phyloP scores from a whole-genome alignment of 2,329 filamentous ascomycete genomes.

The Huntiella omanensis region DNA sequence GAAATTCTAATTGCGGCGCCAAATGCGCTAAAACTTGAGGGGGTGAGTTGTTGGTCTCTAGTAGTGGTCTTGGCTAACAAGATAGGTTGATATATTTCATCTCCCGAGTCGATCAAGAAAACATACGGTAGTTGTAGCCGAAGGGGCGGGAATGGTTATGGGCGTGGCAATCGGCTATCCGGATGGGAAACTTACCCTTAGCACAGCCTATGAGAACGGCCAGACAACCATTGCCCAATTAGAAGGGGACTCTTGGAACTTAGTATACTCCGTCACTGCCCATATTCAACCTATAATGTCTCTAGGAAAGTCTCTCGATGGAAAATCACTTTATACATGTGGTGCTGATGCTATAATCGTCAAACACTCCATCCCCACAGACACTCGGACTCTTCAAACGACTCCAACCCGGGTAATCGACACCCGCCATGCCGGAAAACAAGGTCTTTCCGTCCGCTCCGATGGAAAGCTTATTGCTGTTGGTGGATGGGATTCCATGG shows the following conservation, averaged over 20 bases:
- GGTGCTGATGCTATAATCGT: slow-evolving; percentile 64
- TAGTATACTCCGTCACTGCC: slow-evolving; percentile 43
- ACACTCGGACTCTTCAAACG: background rate
- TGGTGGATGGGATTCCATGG: slow-evolving; percentile 73
- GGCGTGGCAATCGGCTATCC: slow-evolving; percentile 44
- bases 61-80: background rate
- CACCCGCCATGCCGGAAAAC: slow-evolving; percentile 82
- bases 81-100: slow-evolving; percentile 60
- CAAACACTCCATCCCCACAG: slow-evolving; percentile 47
- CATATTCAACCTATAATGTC: slow-evolving; percentile 74
- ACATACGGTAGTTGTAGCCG: slow-evolving; percentile 32
- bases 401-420: slow-evolving; percentile 40
- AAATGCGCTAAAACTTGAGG: slow-evolving; percentile 54
- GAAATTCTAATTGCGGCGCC: slow-evolving; percentile 60
- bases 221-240: slow-evolving; percentile 47
- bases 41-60: slow-evolving; percentile 25
- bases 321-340: slow-evolving; percentile 54
- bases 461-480: slow-evolving; percentile 76
- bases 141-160: slow-evolving; percentile 72
- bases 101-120: slow-evolving; percentile 57
- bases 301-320: slow-evolving; percentile 33
- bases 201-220: slow-evolving; percentile 76
- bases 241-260: slow-evolving; percentile 24
- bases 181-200: slow-evolving; percentile 35
- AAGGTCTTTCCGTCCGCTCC: slow-evolving; percentile 55